These are phyloP conservation scores for Eucalyptus polyanthemos DNA, from an alignment of 345 rosid species.

Conservation along the genomic window DNA sequence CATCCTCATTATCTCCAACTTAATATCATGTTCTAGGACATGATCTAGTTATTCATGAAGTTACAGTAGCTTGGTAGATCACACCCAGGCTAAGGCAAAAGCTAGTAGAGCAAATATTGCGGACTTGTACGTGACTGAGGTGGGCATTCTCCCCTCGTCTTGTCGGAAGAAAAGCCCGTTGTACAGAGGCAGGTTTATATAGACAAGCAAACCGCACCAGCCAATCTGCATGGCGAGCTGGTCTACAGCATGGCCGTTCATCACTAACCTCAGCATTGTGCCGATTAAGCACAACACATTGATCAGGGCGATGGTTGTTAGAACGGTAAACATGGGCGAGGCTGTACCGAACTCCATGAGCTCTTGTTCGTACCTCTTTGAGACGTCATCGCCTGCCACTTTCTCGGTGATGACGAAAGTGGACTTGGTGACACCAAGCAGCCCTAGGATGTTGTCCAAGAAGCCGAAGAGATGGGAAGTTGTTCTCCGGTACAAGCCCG, in stretches of 20 bases:
- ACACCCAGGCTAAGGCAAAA: neutral
- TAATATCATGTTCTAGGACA: neutral
- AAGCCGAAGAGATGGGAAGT: slow-evolving; percentile 29
- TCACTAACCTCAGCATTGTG: neutral
- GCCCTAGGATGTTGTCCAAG: slow-evolving; percentile 9
- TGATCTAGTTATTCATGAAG: neutral
- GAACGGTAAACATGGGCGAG: slow-evolving; percentile 24
- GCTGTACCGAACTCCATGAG: slow-evolving; percentile 26
- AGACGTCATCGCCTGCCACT: slow-evolving; percentile 15
- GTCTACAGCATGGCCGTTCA: neutral
- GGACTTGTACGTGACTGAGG: slow-evolving; percentile 1
- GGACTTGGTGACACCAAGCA: slow-evolving; percentile 9
- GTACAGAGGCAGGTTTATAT: slow-evolving; percentile 22
- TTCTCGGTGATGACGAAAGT: slow-evolving; percentile 25
- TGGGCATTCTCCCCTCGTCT: slow-evolving; percentile 31
- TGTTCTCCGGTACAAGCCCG: slow-evolving; percentile 30
- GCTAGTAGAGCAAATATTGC: slow-evolving; percentile 5
- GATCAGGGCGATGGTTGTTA: slow-evolving; percentile 29
- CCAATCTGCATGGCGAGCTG: slow-evolving; percentile 13
- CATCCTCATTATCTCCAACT: neutral
- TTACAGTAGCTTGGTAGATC: neutral
- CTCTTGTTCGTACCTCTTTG: slow-evolving; percentile 3
- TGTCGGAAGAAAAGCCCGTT: slow-evolving; percentile 15
- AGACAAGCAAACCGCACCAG: slow-evolving; percentile 10
- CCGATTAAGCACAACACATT: slow-evolving; percentile 11